Evolutionary conservation across 139 green algal species (phyloP).

Genomic region (Closterium sp.): DNA sequence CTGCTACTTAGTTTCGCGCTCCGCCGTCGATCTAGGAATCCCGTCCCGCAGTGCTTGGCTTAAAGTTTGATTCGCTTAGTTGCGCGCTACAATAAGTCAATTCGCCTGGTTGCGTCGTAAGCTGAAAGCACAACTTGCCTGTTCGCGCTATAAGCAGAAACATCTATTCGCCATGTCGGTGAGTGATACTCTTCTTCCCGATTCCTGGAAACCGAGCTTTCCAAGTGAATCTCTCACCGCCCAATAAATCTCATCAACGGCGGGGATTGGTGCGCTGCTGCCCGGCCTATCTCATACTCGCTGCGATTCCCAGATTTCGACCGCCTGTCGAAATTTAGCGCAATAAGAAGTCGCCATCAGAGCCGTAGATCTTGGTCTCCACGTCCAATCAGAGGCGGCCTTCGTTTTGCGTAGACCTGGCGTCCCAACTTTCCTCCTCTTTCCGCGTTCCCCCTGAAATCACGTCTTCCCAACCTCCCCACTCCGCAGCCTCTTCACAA

Average conservation of each 20-base stretch:
- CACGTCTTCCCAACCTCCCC: neutral
- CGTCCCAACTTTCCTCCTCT: neutral
- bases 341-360: neutral
- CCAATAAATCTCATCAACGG: no score
- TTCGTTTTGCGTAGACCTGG: neutral
- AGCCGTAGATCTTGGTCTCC: no score
- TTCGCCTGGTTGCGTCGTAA: no score
- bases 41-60: no score
- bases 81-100: no score
- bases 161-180: neutral
- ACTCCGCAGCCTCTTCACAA: no score
- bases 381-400: neutral
- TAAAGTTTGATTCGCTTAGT: no score
- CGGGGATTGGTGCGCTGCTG: no score
- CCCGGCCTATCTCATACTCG: no score
- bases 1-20: no score
- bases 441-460: neutral
- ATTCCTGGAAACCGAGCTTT: neutral
- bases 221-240: neutral
- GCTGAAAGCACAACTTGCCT: no score
- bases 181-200: neutral
- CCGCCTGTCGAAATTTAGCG: neutral
- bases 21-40: no score
- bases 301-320: neutral
- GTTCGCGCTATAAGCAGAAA: slow-evolving; percentile 16